These are phyloP conservation scores for Clarireedia hainanense DNA, from an alignment of 2,329 filamentous ascomycete genomes.

Conservation along the genomic window DNA sequence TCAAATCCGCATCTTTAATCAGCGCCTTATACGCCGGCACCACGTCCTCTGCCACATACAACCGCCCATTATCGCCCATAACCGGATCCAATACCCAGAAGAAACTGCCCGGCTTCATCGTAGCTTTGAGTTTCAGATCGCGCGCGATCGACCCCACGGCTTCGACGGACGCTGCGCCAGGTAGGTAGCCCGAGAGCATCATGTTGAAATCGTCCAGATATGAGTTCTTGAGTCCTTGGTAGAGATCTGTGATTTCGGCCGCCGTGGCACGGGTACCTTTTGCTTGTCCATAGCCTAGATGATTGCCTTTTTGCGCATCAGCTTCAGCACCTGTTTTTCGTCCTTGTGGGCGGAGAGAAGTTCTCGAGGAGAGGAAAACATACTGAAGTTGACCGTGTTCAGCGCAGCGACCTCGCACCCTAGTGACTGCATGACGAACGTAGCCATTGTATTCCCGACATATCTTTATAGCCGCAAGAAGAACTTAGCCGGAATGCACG, in stretches of 20 bases:
- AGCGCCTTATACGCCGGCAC: constrained; percentile 83
- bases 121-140: constrained; percentile 64
- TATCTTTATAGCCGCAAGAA: constrained; percentile 49
- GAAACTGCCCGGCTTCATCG: constrained; percentile 62
- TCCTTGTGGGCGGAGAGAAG: neutral
- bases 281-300: constrained; percentile 85
- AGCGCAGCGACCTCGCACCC: constrained; percentile 90
- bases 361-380: constrained; percentile 28
- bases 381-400: constrained; percentile 97
- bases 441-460: constrained; percentile 96
- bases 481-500: constrained; percentile 13
- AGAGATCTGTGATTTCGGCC: constrained; percentile 75
- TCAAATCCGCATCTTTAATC: constrained; percentile 76
- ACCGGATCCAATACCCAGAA: constrained; percentile 98
- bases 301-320: constrained; percentile 60
- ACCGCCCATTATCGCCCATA: constrained; percentile 89
- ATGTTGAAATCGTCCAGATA: constrained; percentile 86
- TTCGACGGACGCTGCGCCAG: constrained; percentile 75
- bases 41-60: constrained; percentile 88
- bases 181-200: constrained; percentile 90
- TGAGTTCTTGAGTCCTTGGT: constrained; percentile 74
- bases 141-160: constrained; percentile 77
- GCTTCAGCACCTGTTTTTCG: neutral
- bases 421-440: constrained; percentile 86
- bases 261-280: constrained; percentile 78